Evolutionary conservation across 768 basidiomycete species (phyloP).

Genomic region (Nevesoporus exiguus): DNA sequence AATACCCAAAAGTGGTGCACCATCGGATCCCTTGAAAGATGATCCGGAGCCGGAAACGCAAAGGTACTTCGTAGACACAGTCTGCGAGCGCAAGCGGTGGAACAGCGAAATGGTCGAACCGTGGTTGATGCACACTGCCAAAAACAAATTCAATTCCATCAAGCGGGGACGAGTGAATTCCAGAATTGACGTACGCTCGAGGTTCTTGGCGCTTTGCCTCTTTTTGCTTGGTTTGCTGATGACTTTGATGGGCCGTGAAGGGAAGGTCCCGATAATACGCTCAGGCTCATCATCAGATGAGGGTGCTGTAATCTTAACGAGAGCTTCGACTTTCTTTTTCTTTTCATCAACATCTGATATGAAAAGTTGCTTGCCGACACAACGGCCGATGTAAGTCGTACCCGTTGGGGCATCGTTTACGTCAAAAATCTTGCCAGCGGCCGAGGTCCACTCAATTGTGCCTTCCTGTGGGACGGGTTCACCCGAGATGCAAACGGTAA

Average conservation of each 20-base stretch:
- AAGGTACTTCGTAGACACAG: conserved; percentile 93
- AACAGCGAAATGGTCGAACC: conserved; percentile 94
- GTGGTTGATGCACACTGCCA: conserved; percentile 87
- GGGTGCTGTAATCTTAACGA: conserved; percentile 84
- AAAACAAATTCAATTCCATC: conserved; percentile 12
- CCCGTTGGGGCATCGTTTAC: conserved; percentile 73
- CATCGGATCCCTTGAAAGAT: conserved; percentile 92
- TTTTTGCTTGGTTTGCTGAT: conserved; percentile 99
- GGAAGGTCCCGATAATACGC: conserved; percentile 83
- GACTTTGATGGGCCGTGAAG: conserved; percentile 94
- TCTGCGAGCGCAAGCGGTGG: conserved; percentile 93
- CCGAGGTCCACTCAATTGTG: conserved; percentile 82
- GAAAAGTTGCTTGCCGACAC: conserved; percentile 91
- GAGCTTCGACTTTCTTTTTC: conserved; percentile 91
- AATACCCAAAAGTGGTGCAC: conserved; percentile 78
- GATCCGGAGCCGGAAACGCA: conserved; percentile 93
- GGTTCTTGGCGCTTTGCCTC: conserved; percentile 88
- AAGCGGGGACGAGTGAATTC: conserved; percentile 11
- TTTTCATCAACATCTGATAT: conserved; percentile 94
- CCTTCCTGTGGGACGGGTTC: conserved; percentile 85
- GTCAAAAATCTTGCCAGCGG: conserved; percentile 82
- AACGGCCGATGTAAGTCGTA: conserved; percentile 88
- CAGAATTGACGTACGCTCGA: conserved; percentile 65
- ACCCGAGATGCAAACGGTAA: conserved; percentile 89
- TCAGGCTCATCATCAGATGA: conserved; percentile 78